Evolutionary conservation across 495 filamentous ascomycete species (phyloP).

Genomic region (Annulohypoxylon maeteangense): DNA sequence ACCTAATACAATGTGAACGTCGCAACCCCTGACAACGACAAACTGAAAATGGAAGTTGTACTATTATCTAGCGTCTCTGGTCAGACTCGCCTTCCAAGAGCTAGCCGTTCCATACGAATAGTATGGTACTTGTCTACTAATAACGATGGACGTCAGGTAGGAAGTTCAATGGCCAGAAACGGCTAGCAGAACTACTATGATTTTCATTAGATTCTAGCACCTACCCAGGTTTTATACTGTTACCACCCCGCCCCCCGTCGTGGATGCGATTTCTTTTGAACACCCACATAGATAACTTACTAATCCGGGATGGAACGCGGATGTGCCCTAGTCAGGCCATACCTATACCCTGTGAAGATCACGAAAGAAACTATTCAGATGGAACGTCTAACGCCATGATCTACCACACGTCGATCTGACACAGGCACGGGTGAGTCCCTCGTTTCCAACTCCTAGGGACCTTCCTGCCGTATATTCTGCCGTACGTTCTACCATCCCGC

Average conservation of each 20-base stretch:
- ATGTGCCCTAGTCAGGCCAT: background rate
- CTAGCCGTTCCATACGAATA: background rate
- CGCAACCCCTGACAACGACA: slow-evolving; percentile 26
- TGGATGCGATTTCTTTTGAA: background rate
- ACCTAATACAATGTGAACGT: slow-evolving; percentile 16
- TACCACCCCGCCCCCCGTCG: background rate
- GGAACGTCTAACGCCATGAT: slow-evolving; percentile 55
- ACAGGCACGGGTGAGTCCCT: slow-evolving; percentile 42
- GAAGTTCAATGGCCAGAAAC: slow-evolving; percentile 6
- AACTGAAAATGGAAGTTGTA: slow-evolving; percentile 6
- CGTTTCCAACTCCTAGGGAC: slow-evolving; percentile 38
- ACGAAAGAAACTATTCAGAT: slow-evolving; percentile 49
- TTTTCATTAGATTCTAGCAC: background rate
- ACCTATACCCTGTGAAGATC: slow-evolving; percentile 48
- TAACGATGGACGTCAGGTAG: background rate
- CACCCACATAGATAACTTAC: background rate
- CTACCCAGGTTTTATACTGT: background rate
- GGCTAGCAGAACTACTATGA: slow-evolving; percentile 2
- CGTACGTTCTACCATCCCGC: slow-evolving; percentile 15
- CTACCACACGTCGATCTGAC: slow-evolving; percentile 50
- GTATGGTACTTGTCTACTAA: background rate
- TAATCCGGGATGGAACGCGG: background rate
- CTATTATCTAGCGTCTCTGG: slow-evolving; percentile 6
- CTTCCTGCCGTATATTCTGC: background rate
- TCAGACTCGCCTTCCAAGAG: slow-evolving; percentile 1